A percentile compares a stretch with the other conserved stretches of the same genome.
phyloP scores from a whole-genome alignment of 2,329 filamentous ascomycete genomes.

The Grosmannia clavigera region DNA sequence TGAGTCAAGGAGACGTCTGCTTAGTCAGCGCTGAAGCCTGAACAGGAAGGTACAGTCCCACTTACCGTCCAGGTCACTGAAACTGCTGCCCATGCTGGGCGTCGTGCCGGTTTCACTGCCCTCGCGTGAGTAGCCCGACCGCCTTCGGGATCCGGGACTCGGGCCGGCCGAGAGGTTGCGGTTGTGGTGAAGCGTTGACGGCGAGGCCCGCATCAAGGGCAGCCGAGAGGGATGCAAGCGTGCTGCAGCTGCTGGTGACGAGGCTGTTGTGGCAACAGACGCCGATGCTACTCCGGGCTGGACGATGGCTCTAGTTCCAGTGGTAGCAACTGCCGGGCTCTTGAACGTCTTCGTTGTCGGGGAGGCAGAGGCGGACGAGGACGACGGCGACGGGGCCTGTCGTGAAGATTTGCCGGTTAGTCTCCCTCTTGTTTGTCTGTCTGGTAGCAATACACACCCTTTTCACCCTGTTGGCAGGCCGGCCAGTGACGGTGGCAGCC shows the following conservation, averaged over 20 bases:
- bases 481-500: conserved; percentile 5
- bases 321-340: neutral
- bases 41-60: neutral
- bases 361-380: conserved; percentile 8
- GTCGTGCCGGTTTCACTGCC: conserved; percentile 52
- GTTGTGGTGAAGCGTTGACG: conserved; percentile 43
- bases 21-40: neutral
- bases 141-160: conserved; percentile 32
- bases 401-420: neutral
- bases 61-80: conserved; percentile 69
- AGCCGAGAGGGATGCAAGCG: conserved; percentile 6
- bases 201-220: conserved; percentile 26
- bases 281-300: neutral
- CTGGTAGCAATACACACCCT: neutral
- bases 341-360: conserved; percentile 3
- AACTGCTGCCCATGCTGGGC: conserved; percentile 74
- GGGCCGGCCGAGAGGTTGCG: conserved; percentile 28
- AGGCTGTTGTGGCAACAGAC: neutral
- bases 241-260: conserved; percentile 3
- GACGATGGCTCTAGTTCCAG: neutral
- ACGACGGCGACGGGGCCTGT: neutral
- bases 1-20: neutral
- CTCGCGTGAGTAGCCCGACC: conserved; percentile 36
- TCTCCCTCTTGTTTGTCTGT: neutral
- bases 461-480: neutral